Base-by-base conservation (phyloP, 441 rosid genomes). In the Populus trichocarpa region DNA sequence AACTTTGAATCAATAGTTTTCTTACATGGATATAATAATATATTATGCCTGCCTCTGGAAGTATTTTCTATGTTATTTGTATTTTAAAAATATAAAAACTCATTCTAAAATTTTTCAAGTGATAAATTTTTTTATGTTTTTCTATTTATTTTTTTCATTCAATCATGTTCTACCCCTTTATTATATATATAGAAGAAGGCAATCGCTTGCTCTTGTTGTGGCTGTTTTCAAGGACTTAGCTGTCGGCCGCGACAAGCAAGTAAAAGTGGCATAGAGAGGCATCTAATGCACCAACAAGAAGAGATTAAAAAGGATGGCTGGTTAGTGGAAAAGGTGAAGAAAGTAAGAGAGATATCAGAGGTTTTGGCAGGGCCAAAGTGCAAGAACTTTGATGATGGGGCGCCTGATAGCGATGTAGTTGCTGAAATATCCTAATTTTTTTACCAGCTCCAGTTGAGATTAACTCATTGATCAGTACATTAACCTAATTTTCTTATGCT, bases 341-440 rank as follows among this genome's bases (percentile, higher is more conserved):
- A 77, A 71, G 16, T 84, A 1, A 83, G 79, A 59, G 90, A 86
- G 67, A 59, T 87, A 1, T 90, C 96, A 0, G 94, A 90, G 75
- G 69, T 82, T 30, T 70, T 88, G 25, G 89, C 92, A 22, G 90
- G 90, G 40, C 92, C 94, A 0, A 89, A 72, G 73, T 89, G 93
- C 93, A 94, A 91, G 87, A 88, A 84, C 73, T 83, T 88, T 18
- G 85, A 90, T 42, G 69, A 33, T 33, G 8, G 36, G 36, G 36
- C 36, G 36, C 8, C 36, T 33, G 36, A 33, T 5, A 73, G 73
- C 25, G 83, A 78, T 26, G 59, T 4, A 9, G 83, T 82, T 10
- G 30, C n/a, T 1, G 72, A 75, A 11, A 3, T 74, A 30, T 68
- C 81, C 77, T 33, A 83, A 65, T 72, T 89, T 90, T 61, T 86